Evolutionary conservation across 768 basidiomycete genomes (phyloP).

Genomic region (Trametes gibbosa): DNA sequence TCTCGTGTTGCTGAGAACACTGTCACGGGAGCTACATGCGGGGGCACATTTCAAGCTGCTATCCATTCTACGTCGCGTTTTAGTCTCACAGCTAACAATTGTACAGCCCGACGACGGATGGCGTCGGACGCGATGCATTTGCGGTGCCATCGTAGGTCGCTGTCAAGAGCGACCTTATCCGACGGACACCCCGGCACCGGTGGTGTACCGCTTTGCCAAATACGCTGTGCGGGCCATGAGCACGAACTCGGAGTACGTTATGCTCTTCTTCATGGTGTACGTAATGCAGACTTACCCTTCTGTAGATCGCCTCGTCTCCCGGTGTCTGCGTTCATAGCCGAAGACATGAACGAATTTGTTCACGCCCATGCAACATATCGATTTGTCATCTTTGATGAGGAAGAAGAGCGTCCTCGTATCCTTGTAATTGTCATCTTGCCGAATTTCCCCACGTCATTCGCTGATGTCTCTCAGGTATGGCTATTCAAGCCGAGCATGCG

Average conservation of each 20-base stretch:
- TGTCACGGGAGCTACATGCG: constrained; percentile 87
- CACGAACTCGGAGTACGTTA: neutral
- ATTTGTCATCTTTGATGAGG: constrained; percentile 86
- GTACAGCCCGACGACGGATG: constrained; percentile 61
- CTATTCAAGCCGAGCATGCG: constrained; percentile 89
- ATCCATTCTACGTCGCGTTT: constrained; percentile 13
- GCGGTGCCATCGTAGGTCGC: constrained; percentile 80
- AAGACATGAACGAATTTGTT: constrained; percentile 89
- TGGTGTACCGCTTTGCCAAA: constrained; percentile 74
- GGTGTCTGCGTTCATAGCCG: constrained; percentile 84
- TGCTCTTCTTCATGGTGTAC: no score
- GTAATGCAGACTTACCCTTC: constrained; percentile 2
- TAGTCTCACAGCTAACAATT: constrained; percentile 5
- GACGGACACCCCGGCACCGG: constrained; percentile 31
- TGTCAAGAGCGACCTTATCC: constrained; percentile 47
- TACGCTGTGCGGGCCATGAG: constrained; percentile 45
- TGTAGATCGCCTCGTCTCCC: constrained; percentile 46
- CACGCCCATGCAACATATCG: constrained; percentile 93
- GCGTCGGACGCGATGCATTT: constrained; percentile 68
- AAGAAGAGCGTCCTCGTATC: constrained; percentile 74
- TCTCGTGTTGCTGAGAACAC: constrained; percentile 67
- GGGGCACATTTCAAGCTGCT: constrained; percentile 56
- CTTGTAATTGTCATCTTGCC: constrained; percentile 50
- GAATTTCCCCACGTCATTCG: neutral
- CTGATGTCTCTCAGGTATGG: constrained; percentile 64